A percentile compares a stretch with the other conserved stretches of the same genome.
Evolutionary conservation across 2,329 filamentous ascomycete genomes (phyloP).

Genomic region (Phialocephala sp.): DNA sequence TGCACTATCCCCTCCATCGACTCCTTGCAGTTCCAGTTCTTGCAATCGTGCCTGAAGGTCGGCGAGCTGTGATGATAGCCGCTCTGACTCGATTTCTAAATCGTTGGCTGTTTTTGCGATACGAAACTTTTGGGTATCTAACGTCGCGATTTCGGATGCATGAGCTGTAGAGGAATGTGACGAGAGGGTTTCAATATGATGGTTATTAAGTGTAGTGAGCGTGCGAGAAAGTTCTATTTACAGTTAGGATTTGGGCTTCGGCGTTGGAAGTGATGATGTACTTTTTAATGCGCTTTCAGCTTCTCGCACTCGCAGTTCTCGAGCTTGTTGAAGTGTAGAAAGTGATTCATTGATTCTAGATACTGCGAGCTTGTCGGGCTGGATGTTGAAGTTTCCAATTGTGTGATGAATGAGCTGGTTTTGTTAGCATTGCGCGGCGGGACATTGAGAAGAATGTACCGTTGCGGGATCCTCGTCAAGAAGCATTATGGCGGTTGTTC

Average conservation of each 20-base stretch:
- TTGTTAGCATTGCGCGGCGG: conserved; percentile 18
- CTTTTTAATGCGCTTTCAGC: conserved; percentile 70
- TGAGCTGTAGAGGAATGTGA: conserved; percentile 80
- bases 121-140: conserved; percentile 94
- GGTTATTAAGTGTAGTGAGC: conserved; percentile 74
- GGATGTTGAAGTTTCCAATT: conserved; percentile 92
- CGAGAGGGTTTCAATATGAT: conserved; percentile 77
- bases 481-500: conserved; percentile 68
- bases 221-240: conserved; percentile 69
- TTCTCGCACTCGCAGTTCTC: conserved; percentile 76
- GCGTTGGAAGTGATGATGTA: conserved; percentile 37
- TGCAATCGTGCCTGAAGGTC: conserved; percentile 76
- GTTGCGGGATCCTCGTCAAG: conserved; percentile 92
- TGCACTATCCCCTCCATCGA: conserved; percentile 67
- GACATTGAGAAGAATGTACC: conserved; percentile 54
- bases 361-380: conserved; percentile 83
- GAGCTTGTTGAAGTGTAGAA: conserved; percentile 81
- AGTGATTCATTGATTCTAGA: conserved; percentile 85
- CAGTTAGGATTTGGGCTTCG: conserved; percentile 14
- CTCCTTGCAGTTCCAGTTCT: conserved; percentile 84
- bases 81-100: conserved; percentile 91
- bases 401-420: conserved; percentile 86
- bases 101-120: conserved; percentile 91
- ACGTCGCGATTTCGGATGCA: conserved; percentile 80
- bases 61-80: conserved; percentile 79